A percentile compares a stretch with the other conserved stretches of the same genome.
Conservation (phyloP, 176 grass and related monocot species). For the Lolium rigidum region DNA sequence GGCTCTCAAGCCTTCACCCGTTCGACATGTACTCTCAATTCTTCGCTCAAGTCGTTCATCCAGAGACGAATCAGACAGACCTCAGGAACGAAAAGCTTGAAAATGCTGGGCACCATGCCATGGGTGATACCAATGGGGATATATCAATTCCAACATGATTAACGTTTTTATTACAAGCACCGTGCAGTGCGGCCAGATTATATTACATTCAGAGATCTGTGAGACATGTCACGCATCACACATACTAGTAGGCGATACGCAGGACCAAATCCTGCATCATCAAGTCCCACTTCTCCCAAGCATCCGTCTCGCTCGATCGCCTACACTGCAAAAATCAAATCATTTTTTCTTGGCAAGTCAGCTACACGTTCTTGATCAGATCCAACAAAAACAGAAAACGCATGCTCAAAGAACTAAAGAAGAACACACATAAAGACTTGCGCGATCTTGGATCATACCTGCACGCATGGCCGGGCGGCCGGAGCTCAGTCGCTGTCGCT, state of each 20-base stretch:
- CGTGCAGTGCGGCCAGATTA: slow-evolving; percentile 6
- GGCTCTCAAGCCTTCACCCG: not conserved
- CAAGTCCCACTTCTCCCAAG: slow-evolving; percentile 15
- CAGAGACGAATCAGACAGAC: not conserved
- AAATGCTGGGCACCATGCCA: not conserved
- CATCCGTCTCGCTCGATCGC: slow-evolving; percentile 3
- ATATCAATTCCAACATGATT: slow-evolving; percentile 24
- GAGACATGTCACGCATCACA: slow-evolving; percentile 13
- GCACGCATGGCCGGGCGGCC: not conserved
- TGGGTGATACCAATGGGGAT: not conserved
- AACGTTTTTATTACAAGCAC: slow-evolving; percentile 49
- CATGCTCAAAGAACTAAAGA: not conserved
- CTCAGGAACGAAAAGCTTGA: not conserved
- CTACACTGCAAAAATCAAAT: slow-evolving; percentile 33
- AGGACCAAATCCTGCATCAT: not conserved
- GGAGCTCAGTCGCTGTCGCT: slow-evolving; percentile 79
- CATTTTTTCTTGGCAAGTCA: not conserved
- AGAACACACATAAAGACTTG: not conserved
- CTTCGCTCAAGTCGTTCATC: not conserved
- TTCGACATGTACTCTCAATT: not conserved
- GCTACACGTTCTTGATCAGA: slow-evolving; percentile 4
- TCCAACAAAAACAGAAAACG: not conserved
- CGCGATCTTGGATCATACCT: not conserved
- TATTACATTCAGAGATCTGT: not conserved
- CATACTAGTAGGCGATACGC: not conserved